Base-by-base conservation (phyloP, 495 filamentous ascomycete species). In the Letharia lupina region DNA sequence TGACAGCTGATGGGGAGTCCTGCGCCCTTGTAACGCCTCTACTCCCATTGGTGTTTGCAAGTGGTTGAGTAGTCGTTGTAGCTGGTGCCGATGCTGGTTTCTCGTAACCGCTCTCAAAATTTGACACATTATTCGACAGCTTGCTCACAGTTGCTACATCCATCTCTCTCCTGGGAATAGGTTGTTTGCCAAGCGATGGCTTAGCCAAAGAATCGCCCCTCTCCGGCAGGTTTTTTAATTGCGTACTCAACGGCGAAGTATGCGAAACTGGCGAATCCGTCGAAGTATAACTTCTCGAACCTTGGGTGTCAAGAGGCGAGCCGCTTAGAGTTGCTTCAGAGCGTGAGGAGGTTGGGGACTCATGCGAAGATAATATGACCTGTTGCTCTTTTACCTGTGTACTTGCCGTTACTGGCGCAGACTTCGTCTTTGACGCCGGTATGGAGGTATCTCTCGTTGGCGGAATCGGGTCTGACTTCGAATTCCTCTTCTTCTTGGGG, bases 401-500 rank as follows among this genome's bases (percentile, higher is more conserved):
- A 37, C 64, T 71, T 15, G 72, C 69, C 11, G 76, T 75, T 35
- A 66, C 54, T 44, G 69, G 67, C 39, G 44, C 62, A 41, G 65
- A 69, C 28, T 61, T 75, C 7, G 69, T 64, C 50, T 75, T 79
- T 31, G 74, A 67, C 2, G 73, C 70, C 10, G 77, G 77, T 64
- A 77, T 72, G 9, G 77, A 74, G 40, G 73, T 75, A 28, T 71
- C 71, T 39, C 52, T 77, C 69, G 60, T 74, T 67, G 54, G 74
- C 52, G 40, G 67, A 67, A 63, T 70, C 54, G 10, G 70, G 60
- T 83, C 84, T 3, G 84, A 83, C 66, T 85, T 80, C 15, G 90
- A 92, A 69, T 83, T 85, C 61, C 82, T 86, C 65, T 84, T 80
- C n/a, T 76, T 82, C 72, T 86, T 88, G 1, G 89, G 88, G 8